phyloP scores from a whole-genome alignment of 257 asterid species.

The Plantago major region DNA sequence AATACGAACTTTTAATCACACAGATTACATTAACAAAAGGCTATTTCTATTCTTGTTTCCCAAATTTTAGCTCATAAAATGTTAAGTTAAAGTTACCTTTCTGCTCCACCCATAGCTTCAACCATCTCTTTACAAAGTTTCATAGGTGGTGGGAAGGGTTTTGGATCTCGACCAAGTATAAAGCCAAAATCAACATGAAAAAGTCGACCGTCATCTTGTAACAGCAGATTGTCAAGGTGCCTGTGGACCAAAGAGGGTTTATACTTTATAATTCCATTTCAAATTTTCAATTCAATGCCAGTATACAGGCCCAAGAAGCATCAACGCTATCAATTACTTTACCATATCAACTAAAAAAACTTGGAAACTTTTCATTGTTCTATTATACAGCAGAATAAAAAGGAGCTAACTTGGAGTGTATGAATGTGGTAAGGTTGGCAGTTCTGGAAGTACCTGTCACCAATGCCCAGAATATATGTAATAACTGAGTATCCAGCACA shows the following conservation, averaged over 20 bases:
- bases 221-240: conserved; percentile 96
- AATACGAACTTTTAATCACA: not conserved
- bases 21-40: not conserved
- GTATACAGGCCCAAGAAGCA: not conserved
- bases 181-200: conserved; percentile 97
- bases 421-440: not conserved
- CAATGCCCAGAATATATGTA: conserved; percentile 95
- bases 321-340: not conserved
- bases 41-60: not conserved
- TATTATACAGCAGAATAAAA: too few species aligned
- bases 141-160: conserved; percentile 99
- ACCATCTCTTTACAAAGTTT: conserved; percentile 99
- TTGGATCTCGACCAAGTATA: conserved; percentile 93
- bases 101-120: conserved; percentile 99
- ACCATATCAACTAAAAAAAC: not conserved
- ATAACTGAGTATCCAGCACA: conserved; percentile 99
- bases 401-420: not conserved
- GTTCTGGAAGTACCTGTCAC: conserved; percentile 68
- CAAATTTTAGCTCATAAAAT: conserved; percentile 4
- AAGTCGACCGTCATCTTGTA: conserved; percentile 94
- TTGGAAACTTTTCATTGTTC: too few species aligned
- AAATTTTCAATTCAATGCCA: not conserved
- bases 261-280: too few species aligned
- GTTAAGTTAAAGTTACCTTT: conserved; percentile 49
- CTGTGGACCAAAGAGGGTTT: conserved; percentile 32